Conservation (phyloP, 1,284 basidiomycete species). For the Moesziomyces antarcticus region DNA sequence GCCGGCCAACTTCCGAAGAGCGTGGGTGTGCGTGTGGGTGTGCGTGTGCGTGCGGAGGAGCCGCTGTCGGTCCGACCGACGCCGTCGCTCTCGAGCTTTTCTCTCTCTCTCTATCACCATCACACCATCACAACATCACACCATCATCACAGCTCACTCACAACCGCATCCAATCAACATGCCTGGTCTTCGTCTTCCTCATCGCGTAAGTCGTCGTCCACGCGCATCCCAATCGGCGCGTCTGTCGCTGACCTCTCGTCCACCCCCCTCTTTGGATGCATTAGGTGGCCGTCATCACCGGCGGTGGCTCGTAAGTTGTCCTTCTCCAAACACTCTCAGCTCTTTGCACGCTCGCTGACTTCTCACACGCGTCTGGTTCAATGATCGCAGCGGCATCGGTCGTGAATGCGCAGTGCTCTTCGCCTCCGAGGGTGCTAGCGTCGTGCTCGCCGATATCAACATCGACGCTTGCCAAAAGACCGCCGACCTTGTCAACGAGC, state of each 20-base stretch:
- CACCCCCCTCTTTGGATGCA: not conserved
- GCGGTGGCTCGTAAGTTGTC: conserved; percentile 75
- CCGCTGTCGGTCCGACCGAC: too few species aligned
- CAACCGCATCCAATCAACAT: conserved; percentile 10
- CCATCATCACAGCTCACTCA: not conserved
- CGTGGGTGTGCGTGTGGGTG: too few species aligned
- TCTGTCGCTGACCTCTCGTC: not conserved
- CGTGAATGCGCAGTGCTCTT: conserved; percentile 92
- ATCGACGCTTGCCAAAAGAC: conserved; percentile 77
- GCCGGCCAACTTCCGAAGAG: too few species aligned
- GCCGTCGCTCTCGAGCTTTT: too few species aligned
- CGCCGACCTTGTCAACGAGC: conserved; percentile 75
- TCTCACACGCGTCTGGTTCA: not conserved
- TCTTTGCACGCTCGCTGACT: not conserved
- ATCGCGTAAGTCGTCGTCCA: conserved; percentile 23
- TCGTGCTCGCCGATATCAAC: conserved; percentile 89
- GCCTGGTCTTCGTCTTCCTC: conserved; percentile 52
- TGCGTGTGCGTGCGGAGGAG: too few species aligned
- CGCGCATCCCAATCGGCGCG: too few species aligned
- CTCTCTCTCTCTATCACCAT: not conserved
- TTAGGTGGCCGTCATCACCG: conserved; percentile 80
- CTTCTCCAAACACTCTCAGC: not conserved
- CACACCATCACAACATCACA: conserved; percentile 9
- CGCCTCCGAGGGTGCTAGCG: conserved; percentile 87
- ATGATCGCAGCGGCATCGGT: conserved; percentile 77